A percentile compares a stretch with the other conserved stretches of the same genome.
Evolutionary conservation across 768 basidiomycete species (phyloP).

Genomic region (Leccinum sublutescens): DNA sequence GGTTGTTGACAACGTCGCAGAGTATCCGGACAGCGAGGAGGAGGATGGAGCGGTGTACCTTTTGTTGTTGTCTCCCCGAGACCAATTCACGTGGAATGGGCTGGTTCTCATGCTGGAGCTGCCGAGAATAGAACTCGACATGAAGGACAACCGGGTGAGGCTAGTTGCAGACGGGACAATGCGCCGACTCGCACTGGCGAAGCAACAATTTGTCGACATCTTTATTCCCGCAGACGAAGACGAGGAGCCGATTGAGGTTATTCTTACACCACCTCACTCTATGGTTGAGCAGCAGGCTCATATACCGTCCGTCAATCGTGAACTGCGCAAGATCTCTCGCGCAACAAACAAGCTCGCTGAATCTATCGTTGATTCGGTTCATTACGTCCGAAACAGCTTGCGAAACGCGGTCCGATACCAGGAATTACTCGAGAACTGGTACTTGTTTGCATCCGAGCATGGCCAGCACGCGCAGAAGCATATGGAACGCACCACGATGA

Average conservation of each 20-base stretch:
- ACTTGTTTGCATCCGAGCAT: constrained; percentile 93
- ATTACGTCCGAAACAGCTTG: constrained; percentile 74
- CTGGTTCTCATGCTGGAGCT: constrained; percentile 76
- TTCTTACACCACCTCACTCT: constrained; percentile 45
- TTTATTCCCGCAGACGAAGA: constrained; percentile 66
- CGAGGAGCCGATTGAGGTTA: constrained; percentile 46
- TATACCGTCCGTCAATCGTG: constrained; percentile 83
- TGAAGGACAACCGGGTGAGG: constrained; percentile 87
- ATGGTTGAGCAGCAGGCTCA: constrained; percentile 86
- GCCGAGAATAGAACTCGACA: constrained; percentile 74
- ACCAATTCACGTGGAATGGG: constrained; percentile 90
- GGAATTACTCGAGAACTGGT: constrained; percentile 93
- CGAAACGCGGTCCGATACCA: constrained; percentile 62
- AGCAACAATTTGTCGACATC: constrained; percentile 69
- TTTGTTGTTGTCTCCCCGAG: constrained; percentile 80
- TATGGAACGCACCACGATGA: constrained; percentile 70
- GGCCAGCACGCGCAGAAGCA: constrained; percentile 86
- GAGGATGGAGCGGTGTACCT: constrained; percentile 71
- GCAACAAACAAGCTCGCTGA: constrained; percentile 89
- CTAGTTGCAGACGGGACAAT: constrained; percentile 89
- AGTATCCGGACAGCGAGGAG: constrained; percentile 47
- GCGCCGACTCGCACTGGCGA: constrained; percentile 69
- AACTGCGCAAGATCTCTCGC: constrained; percentile 86
- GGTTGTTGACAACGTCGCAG: constrained; percentile 35
- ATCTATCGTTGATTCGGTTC: constrained; percentile 89